phyloP scores from a whole-genome alignment of 176 grass and related monocot species.

The Raddia guianensis region DNA sequence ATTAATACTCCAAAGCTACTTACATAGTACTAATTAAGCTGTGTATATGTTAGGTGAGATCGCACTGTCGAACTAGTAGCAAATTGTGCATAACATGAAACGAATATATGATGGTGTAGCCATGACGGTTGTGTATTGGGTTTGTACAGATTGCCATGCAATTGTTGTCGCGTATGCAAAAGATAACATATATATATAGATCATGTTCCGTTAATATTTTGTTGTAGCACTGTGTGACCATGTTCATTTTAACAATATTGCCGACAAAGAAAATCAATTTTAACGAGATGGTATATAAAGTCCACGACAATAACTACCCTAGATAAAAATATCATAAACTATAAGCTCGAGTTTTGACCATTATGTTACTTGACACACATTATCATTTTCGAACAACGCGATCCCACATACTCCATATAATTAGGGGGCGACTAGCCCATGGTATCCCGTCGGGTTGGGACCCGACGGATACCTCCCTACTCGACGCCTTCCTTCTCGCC shows the following conservation, averaged over 20 bases:
- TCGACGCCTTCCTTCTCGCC: too few species aligned
- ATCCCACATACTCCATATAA: too few species aligned
- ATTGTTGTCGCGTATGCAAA: neutral
- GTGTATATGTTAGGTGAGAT: neutral
- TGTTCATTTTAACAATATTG: neutral
- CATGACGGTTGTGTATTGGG: neutral
- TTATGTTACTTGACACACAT: too few species aligned
- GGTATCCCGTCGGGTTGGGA: too few species aligned
- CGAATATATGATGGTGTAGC: neutral
- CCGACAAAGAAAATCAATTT: too few species aligned
- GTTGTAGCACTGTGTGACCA: neutral
- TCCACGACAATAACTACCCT: too few species aligned
- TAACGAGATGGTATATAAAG: too few species aligned
- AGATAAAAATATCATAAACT: too few species aligned
- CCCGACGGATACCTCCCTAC: too few species aligned
- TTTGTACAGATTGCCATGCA: conserved; percentile 17
- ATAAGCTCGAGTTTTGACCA: too few species aligned
- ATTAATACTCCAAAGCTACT: neutral
- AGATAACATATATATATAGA: neutral
- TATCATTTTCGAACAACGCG: too few species aligned
- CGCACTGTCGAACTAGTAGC: neutral
- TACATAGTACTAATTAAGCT: neutral
- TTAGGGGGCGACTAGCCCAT: too few species aligned
- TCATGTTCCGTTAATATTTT: neutral
- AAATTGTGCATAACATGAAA: neutral